phyloP scores from a whole-genome alignment of 192 early-diverging fungal genomes.

The Coemansia sp. region DNA sequence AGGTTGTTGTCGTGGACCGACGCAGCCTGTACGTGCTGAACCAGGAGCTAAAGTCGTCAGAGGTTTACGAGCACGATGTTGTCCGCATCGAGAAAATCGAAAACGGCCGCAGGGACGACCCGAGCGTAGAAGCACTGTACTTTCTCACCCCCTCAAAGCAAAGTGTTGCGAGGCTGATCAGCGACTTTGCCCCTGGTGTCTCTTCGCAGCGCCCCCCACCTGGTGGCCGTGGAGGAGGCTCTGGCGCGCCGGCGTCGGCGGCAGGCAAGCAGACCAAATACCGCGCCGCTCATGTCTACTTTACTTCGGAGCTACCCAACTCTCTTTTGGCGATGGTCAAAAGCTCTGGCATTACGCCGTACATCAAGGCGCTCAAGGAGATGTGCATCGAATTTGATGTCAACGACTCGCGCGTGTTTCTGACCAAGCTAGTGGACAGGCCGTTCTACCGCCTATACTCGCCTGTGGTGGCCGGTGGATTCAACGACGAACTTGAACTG shows the following conservation, averaged over 20 bases:
- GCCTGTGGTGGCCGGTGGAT: slow-evolving; percentile 34
- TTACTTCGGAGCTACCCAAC: slow-evolving; percentile 53
- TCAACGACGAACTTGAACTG: slow-evolving; percentile 52
- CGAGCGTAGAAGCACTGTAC: slow-evolving; percentile 50
- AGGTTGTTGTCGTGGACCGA: slow-evolving; percentile 49
- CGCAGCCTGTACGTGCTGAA: slow-evolving; percentile 46
- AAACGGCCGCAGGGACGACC: slow-evolving; percentile 44
- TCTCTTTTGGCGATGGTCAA: slow-evolving; percentile 38
- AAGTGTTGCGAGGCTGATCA: slow-evolving; percentile 35
- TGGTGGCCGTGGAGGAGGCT: neutral
- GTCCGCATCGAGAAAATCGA: slow-evolving; percentile 49
- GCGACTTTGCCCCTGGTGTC: slow-evolving; percentile 24
- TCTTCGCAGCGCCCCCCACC: slow-evolving; percentile 1
- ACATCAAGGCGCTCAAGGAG: slow-evolving; percentile 51
- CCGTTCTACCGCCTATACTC: slow-evolving; percentile 55
- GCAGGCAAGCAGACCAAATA: slow-evolving; percentile 28
- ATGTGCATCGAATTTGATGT: slow-evolving; percentile 53
- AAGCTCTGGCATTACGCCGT: slow-evolving; percentile 25
- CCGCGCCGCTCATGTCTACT: slow-evolving; percentile 44
- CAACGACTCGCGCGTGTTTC: slow-evolving; percentile 36
- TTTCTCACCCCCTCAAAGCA: slow-evolving; percentile 51
- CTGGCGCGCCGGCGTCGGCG: neutral
- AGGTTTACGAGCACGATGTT: slow-evolving; percentile 49
- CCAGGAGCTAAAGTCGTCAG: slow-evolving; percentile 37
- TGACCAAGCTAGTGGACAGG: slow-evolving; percentile 38